Evolutionary conservation across 2,329 filamentous ascomycete genomes (phyloP).

Genomic region (Botrytis squamosa): DNA sequence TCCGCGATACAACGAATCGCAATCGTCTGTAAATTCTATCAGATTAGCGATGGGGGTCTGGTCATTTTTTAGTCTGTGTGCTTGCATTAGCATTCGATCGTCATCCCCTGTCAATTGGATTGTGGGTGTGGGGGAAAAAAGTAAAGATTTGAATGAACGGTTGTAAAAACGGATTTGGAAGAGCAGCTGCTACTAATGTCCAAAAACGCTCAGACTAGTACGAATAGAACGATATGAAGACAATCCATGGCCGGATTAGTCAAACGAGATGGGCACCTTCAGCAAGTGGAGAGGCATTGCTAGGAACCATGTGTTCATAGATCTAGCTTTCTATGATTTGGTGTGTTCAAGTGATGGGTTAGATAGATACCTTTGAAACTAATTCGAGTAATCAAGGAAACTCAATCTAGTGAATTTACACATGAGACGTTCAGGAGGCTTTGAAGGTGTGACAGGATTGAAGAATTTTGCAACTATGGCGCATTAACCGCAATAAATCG

Average conservation of each 20-base stretch:
- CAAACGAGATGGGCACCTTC: not conserved
- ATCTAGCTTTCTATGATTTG: not conserved
- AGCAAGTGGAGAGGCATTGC: not conserved
- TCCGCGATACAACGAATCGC: not conserved
- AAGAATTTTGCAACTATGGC: not conserved
- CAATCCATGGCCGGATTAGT: not conserved
- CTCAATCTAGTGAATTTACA: not conserved
- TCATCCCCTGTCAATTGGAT: not conserved
- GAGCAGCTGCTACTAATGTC: conserved; percentile 11
- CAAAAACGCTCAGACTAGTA: conserved; percentile 4
- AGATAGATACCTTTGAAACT: not conserved
- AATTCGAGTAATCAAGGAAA: not conserved
- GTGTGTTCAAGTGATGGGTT: conserved; percentile 9
- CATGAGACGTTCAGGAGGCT: not conserved
- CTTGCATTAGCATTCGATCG: conserved; percentile 27
- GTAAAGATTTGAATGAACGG: conserved; percentile 7
- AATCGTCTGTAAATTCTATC: conserved; percentile 19
- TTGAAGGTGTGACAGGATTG: not conserved
- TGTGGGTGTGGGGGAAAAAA: not conserved
- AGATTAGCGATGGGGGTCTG: conserved; percentile 33
- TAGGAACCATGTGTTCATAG: conserved; percentile 2
- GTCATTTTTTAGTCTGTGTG: conserved; percentile 30
- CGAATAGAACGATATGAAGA: not conserved
- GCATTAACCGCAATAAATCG: conserved; percentile 10
- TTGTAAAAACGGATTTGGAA: conserved; percentile 24